Evolutionary conservation across 768 basidiomycete species (phyloP).

Genomic region (Paxillus involutus): DNA sequence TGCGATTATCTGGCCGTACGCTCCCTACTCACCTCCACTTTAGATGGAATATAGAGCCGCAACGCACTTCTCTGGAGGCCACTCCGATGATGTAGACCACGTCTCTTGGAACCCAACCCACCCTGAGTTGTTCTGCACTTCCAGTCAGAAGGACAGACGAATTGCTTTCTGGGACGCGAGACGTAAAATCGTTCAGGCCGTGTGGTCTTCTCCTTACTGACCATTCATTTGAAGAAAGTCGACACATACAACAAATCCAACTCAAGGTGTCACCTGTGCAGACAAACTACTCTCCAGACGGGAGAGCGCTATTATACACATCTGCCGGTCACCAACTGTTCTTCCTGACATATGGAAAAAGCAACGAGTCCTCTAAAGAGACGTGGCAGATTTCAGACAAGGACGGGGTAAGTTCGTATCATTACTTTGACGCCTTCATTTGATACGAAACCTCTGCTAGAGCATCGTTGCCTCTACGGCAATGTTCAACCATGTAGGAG

Average conservation of each 20-base stretch:
- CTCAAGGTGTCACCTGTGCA: slow-evolving; percentile 63
- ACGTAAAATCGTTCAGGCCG: slow-evolving; percentile 45
- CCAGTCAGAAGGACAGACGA: slow-evolving; percentile 70
- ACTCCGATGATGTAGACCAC: slow-evolving; percentile 79
- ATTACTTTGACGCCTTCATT: not conserved
- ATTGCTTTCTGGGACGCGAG: slow-evolving; percentile 85
- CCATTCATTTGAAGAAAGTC: slow-evolving; percentile 53
- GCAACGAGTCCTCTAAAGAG: slow-evolving; percentile 52
- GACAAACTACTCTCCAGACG: slow-evolving; percentile 73
- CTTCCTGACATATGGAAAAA: slow-evolving; percentile 58
- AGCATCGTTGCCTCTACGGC: slow-evolving; percentile 58
- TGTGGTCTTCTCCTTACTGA: slow-evolving; percentile 5
- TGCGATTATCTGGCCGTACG: not conserved
- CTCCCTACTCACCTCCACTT: not conserved
- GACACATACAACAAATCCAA: slow-evolving; percentile 57
- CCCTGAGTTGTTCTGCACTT: slow-evolving; percentile 79
- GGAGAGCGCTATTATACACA: slow-evolving; percentile 61
- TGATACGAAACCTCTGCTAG: slow-evolving; percentile 23
- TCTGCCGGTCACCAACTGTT: slow-evolving; percentile 60
- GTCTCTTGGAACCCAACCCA: slow-evolving; percentile 85
- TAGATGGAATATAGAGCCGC: slow-evolving; percentile 76
- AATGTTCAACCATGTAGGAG: slow-evolving; percentile 75
- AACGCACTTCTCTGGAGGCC: slow-evolving; percentile 64
- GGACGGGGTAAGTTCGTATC: slow-evolving; percentile 17
- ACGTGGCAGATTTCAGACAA: slow-evolving; percentile 43